Evolutionary conservation across 2,329 filamentous ascomycete genomes (phyloP).

Genomic region (Diplodia intermedia): DNA sequence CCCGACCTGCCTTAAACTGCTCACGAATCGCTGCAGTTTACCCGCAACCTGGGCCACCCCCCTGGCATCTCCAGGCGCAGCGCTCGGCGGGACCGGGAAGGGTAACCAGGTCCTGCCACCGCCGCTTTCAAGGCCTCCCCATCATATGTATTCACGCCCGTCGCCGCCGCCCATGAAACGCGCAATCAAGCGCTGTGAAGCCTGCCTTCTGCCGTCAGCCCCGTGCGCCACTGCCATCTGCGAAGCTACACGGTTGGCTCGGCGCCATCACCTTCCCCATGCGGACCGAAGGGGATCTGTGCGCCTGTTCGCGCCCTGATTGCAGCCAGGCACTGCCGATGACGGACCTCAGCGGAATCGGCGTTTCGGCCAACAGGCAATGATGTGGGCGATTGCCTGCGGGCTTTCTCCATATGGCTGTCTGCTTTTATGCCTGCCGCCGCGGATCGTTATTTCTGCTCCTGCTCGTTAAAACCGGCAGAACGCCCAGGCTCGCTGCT

Average conservation of each 20-base stretch:
- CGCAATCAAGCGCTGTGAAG: constrained; percentile 20
- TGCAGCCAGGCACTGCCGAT: constrained; percentile 1
- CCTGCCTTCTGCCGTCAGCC: neutral
- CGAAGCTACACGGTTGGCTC: neutral
- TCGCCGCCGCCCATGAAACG: neutral
- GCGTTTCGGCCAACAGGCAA: constrained; percentile 3
- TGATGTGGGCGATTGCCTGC: constrained; percentile 12
- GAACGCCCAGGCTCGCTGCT: constrained; percentile 9
- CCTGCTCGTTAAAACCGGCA: constrained; percentile 11
- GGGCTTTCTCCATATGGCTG: neutral
- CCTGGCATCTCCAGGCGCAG: neutral
- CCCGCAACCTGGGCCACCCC: neutral
- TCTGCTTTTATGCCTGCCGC: constrained; percentile 17
- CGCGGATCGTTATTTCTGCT: constrained; percentile 30
- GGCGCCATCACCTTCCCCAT: neutral
- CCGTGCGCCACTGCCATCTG: neutral
- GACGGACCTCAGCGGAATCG: neutral
- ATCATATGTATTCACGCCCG: neutral
- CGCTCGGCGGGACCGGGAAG: neutral
- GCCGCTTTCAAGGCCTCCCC: neutral
- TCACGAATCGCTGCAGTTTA: constrained; percentile 4
- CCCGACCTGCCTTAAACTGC: neutral
- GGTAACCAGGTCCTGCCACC: neutral
- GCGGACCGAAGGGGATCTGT: neutral
- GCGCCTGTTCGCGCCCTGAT: constrained; percentile 6